These are phyloP conservation scores for Sarocladiaceae sp. DNA, from an alignment of 2,329 filamentous ascomycete species.

Conservation along the genomic window DNA sequence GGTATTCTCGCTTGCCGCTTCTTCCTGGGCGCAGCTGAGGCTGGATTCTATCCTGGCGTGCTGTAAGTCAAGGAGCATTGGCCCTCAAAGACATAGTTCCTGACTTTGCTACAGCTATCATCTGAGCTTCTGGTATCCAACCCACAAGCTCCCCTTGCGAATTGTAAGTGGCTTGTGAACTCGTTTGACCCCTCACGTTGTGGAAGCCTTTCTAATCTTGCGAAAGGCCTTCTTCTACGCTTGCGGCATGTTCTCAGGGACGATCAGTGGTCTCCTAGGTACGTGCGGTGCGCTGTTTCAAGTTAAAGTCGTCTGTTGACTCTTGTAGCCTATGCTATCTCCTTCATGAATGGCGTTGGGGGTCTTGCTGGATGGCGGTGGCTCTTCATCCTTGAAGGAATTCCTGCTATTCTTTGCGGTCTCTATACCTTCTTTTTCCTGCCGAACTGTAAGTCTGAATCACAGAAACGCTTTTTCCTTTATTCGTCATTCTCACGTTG, in stretches of 20 bases:
- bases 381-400: constrained; percentile 21
- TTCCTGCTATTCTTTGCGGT: constrained; percentile 18
- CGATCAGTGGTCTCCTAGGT: constrained; percentile 20
- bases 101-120: constrained; percentile 11
- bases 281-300: too few species aligned
- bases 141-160: constrained; percentile 22
- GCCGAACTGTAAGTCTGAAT: constrained; percentile 14
- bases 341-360: constrained; percentile 19
- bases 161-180: constrained; percentile 21
- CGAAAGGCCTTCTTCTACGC: constrained; percentile 21
- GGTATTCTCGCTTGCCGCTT: constrained; percentile 21
- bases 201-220: neutral
- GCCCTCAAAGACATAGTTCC: too few species aligned
- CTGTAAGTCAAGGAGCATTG: constrained; percentile 12
- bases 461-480: neutral
- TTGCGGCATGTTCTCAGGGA: constrained; percentile 25
- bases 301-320: too few species aligned
- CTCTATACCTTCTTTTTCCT: constrained; percentile 31
- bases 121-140: constrained; percentile 26
- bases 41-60: constrained; percentile 23
- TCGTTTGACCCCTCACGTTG: too few species aligned
- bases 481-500: neutral
- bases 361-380: constrained; percentile 21
- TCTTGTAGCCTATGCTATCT: constrained; percentile 18
- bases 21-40: constrained; percentile 21